phyloP scores from a whole-genome alignment of 1,139 yeast species.

The Candida pseudocylindracea region DNA sequence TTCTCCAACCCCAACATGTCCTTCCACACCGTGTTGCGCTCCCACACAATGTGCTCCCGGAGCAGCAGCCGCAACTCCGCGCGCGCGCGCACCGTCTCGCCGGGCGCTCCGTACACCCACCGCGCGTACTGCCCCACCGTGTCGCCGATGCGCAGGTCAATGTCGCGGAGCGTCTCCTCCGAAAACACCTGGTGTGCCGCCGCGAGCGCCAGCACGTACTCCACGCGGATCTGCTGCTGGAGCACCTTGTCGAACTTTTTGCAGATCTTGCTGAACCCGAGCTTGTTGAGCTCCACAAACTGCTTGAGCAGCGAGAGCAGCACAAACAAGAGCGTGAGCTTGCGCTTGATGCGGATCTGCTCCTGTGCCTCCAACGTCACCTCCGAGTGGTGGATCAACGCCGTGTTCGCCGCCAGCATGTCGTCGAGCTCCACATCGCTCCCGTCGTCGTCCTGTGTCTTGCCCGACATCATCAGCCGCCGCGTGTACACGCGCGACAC shows the following conservation, averaged over 20 bases:
- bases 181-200: slow-evolving; percentile 21
- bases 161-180: slow-evolving; percentile 16
- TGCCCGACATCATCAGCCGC: too few species aligned
- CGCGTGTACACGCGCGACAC: too few species aligned
- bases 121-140: slow-evolving; percentile 26
- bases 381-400: slow-evolving; percentile 20
- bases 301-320: slow-evolving; percentile 67
- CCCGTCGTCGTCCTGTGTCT: slow-evolving; percentile 11
- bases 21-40: slow-evolving; percentile 91
- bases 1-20: slow-evolving; percentile 85
- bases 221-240: slow-evolving; percentile 30
- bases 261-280: slow-evolving; percentile 75
- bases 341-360: slow-evolving; percentile 45
- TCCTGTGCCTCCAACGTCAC: slow-evolving; percentile 26
- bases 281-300: slow-evolving; percentile 57
- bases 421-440: slow-evolving; percentile 17
- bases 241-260: slow-evolving; percentile 81
- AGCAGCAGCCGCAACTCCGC: slow-evolving; percentile 53
- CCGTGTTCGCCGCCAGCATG: slow-evolving; percentile 10
- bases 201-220: slow-evolving; percentile 23
- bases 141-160: slow-evolving; percentile 24
- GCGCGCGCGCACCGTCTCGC: slow-evolving; percentile 26
- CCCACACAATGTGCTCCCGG: slow-evolving; percentile 91
- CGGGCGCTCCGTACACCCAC: slow-evolving; percentile 8
- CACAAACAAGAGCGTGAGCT: slow-evolving; percentile 46